phyloP scores from a whole-genome alignment of 495 filamentous ascomycete genomes.

The Neurospora africana region DNA sequence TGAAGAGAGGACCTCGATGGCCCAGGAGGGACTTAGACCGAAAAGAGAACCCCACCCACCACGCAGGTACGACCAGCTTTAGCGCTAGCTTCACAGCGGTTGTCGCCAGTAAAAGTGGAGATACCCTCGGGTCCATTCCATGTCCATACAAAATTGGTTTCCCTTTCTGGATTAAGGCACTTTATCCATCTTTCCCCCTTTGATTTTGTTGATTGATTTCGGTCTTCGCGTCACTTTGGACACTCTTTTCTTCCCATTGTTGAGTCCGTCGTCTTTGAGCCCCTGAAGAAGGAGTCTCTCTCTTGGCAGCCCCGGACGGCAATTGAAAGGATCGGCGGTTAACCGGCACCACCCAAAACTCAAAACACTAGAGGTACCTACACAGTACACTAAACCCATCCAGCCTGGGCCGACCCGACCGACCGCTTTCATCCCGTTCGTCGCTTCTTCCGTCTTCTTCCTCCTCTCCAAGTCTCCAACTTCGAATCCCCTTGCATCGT shows the following conservation, averaged over 20 bases:
- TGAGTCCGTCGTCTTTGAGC: not conserved
- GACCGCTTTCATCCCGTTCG: not conserved
- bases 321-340: not conserved
- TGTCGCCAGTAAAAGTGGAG: not conserved
- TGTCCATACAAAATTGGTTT: not conserved
- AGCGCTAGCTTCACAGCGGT: not conserved
- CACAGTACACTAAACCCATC: not conserved
- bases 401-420: not conserved
- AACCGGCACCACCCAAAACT: not conserved
- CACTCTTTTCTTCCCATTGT: not conserved
- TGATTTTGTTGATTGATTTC: not conserved
- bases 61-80: not conserved
- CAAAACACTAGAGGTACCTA: not conserved
- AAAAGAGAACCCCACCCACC: not conserved
- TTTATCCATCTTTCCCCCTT: not conserved
- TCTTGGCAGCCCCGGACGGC: not conserved
- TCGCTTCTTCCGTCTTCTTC: not conserved
- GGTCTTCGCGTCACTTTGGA: not conserved
- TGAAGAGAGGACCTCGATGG: not conserved
- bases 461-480: not conserved
- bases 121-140: not conserved
- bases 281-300: not conserved
- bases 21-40: not conserved
- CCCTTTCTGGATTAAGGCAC: not conserved
- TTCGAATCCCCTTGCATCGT: not conserved